These are phyloP conservation scores for Calophaca sinica DNA, from an alignment of 306 rosid species.

Conservation along the genomic window DNA sequence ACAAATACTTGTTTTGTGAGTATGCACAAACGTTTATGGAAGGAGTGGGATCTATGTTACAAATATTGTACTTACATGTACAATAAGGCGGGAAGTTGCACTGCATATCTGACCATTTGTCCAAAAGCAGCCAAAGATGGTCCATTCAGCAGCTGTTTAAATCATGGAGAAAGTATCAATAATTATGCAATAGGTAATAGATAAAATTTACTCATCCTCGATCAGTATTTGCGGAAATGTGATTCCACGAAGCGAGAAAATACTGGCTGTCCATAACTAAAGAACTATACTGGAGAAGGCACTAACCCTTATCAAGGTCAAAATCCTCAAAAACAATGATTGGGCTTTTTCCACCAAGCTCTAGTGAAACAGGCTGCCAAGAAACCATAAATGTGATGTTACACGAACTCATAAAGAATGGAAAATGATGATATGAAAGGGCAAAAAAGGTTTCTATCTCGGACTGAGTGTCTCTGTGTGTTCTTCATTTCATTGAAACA, in stretches of 20 bases:
- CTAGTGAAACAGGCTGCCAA: slow-evolving; percentile 91
- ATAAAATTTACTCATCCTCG: slow-evolving; percentile 21
- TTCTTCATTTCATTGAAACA: slow-evolving; percentile 33
- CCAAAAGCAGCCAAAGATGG: slow-evolving; percentile 93
- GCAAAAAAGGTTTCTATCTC: neutral
- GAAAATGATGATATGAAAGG: slow-evolving; percentile 15
- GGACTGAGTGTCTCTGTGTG: neutral
- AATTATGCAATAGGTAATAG: slow-evolving; percentile 16
- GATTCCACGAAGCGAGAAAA: slow-evolving; percentile 18
- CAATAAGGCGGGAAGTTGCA: slow-evolving; percentile 95
- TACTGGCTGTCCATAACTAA: slow-evolving; percentile 29
- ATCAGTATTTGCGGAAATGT: slow-evolving; percentile 7
- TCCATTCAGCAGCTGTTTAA: slow-evolving; percentile 95
- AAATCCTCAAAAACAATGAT: slow-evolving; percentile 92
- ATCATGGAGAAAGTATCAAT: slow-evolving; percentile 45
- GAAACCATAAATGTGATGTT: slow-evolving; percentile 44
- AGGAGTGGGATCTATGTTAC: slow-evolving; percentile 19
- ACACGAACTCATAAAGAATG: slow-evolving; percentile 27
- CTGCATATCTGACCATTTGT: slow-evolving; percentile 99
- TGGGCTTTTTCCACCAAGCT: slow-evolving; percentile 98
- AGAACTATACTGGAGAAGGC: slow-evolving; percentile 32
- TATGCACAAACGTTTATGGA: slow-evolving; percentile 13
- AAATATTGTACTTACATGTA: slow-evolving; percentile 71
- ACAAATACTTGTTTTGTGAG: slow-evolving; percentile 20
- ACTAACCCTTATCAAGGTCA: slow-evolving; percentile 96